Evolutionary conservation across 164 flowering plant genomes (phyloP), one percentile per base, ranked within the genome.

Genomic region (Nymphaea colorata): DNA sequence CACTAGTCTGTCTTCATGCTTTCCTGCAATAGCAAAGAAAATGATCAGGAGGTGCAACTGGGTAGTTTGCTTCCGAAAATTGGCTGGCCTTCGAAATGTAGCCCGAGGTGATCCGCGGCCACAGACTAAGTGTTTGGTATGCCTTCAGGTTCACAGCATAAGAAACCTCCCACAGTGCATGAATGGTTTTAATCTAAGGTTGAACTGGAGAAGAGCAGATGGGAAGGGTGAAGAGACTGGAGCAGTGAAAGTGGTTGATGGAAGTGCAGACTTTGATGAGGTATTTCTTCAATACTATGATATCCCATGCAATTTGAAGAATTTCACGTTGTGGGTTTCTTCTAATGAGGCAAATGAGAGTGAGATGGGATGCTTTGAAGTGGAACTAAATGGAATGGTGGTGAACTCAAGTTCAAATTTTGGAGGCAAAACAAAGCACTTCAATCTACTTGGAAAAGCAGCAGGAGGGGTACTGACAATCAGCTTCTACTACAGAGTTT

Each of bases 91-190:
- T 14, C 63, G 16, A 16, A 45, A 17, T 16, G 17, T 67, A 41
- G 25, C 41, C 36, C 36, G 67, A 55, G 25, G 42, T 25, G 57
- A 10, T 10, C 5, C 42, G 4, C 43, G 12, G 12, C 44, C 18
- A 44, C 63, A 36, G 41, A 47, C 59, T 16, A n/a, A 64, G 61
- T 66, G 68, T 16, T 36, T 70, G 12, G 73, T 70, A 25, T 71
- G 74, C 61, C 62, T 71, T 61, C 74, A 66, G 42, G 69, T 71
- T 18, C 74, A 71, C 53, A 44, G 62, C 44, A 62, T 71, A 10
- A 62, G 47, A 64, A 61, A 67, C 66, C 62, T 71, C 61, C 74
- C 67, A 41, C 8, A 17, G 44, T 61, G 61, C 45, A 67, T 71
- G 62, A 25, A 55, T 60, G 74, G 69, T 14, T 6, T 7, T 17